Conservation (phyloP, 345 rosid species). For the Diplotaxis tenuifolia region DNA sequence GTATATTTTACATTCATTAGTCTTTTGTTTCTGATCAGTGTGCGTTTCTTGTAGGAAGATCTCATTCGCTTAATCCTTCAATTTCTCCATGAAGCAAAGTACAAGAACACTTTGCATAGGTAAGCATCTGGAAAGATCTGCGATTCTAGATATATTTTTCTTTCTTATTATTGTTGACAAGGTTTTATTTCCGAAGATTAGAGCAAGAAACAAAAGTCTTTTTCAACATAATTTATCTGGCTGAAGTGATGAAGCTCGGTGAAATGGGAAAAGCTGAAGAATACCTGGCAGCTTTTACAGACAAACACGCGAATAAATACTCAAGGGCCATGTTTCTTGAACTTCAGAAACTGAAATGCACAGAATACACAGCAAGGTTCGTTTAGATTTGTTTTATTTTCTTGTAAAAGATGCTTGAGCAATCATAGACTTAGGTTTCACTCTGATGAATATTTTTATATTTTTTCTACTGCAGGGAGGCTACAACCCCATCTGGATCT, state of each 20-base stretch:
- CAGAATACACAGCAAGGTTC: constrained; percentile 48
- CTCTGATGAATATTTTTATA: constrained; percentile 3
- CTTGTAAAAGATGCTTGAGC: constrained; percentile 8
- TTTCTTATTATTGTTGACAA: constrained; percentile 21
- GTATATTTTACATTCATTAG: background rate
- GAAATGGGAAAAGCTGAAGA: constrained; percentile 62
- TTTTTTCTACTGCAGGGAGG: constrained; percentile 30
- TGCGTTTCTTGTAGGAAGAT: constrained; percentile 41
- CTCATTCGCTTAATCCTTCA: constrained; percentile 42
- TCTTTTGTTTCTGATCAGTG: constrained; percentile 29
- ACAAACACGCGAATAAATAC: constrained; percentile 48
- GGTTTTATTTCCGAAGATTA: constrained; percentile 43
- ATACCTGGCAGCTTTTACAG: constrained; percentile 62
- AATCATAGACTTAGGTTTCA: constrained; percentile 6
- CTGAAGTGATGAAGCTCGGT: constrained; percentile 47
- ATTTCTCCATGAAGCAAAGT: constrained; percentile 41
- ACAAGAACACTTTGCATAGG: constrained; percentile 41
- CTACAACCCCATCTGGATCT: constrained; percentile 12
- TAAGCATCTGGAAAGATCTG: constrained; percentile 19
- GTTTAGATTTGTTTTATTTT: background rate
- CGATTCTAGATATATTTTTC: background rate
- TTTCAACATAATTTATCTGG: constrained; percentile 57
- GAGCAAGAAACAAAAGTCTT: constrained; percentile 65
- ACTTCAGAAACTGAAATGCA: constrained; percentile 59
- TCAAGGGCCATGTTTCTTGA: constrained; percentile 61